These are phyloP conservation scores for fission yeast (Schizosaccharomyces pombe) DNA, from an alignment of 805 yeast genomes.

Conservation along the genomic window ASM294v3 CU329670.1:1679501-1680000, in stretches of 20 bases:
- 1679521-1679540: slow-evolving; percentile 11
- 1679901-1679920: neutral
- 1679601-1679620: slow-evolving; percentile 14
- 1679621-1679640: slow-evolving; percentile 11
- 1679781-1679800: slow-evolving; percentile 7
- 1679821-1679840: too few relatives aligned
- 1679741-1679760: slow-evolving; percentile 14
- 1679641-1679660: slow-evolving; percentile 4
- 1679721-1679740: slow-evolving; percentile 19
- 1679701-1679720: slow-evolving; percentile 10
- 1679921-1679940: neutral
- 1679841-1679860: too few relatives aligned
- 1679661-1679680: neutral
- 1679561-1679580: slow-evolving; percentile 16
- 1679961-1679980: too few relatives aligned
- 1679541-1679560: slow-evolving; percentile 15
- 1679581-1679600: slow-evolving; percentile 14
- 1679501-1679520: slow-evolving; percentile 13
- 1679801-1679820: too few relatives aligned
- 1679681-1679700: slow-evolving; percentile 10
- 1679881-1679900: neutral
- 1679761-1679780: slow-evolving; percentile 11
- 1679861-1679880: too few relatives aligned
- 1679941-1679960: neutral
- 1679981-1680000: too few relatives aligned